phyloP scores from a whole-genome alignment of 2,329 filamentous ascomycete genomes.

The Dactylella cylindrospora region DNA sequence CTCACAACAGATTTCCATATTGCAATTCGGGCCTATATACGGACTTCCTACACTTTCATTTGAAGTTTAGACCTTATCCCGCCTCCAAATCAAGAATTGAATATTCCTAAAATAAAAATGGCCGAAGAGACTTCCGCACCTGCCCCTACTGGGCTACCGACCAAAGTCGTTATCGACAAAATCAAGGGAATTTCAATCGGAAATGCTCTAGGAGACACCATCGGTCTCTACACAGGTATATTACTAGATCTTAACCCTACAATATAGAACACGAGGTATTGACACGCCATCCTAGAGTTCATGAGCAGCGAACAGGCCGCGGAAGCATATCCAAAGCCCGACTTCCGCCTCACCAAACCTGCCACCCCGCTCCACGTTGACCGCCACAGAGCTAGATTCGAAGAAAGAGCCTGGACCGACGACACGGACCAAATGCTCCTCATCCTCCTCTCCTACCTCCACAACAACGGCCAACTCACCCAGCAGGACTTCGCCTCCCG shows the following conservation, averaged over 20 bases:
- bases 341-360: conserved; percentile 53
- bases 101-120: conserved; percentile 4
- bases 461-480: conserved; percentile 53
- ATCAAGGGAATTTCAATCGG: conserved; percentile 57
- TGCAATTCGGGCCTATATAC: too few species aligned
- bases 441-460: conserved; percentile 57
- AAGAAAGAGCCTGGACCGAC: conserved; percentile 58
- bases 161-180: conserved; percentile 50
- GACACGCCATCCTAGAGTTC: conserved; percentile 52
- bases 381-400: conserved; percentile 55
- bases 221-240: conserved; percentile 58
- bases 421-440: conserved; percentile 61
- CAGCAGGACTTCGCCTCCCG: conserved; percentile 55
- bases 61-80: too few species aligned
- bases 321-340: conserved; percentile 52
- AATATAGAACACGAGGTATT: not conserved
- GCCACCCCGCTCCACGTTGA: conserved; percentile 56
- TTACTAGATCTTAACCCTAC: not conserved
- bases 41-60: too few species aligned
- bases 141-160: conserved; percentile 50
- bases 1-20: too few species aligned
- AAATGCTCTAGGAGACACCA: conserved; percentile 59
- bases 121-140: conserved; percentile 11
- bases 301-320: conserved; percentile 52
- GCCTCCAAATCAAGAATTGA: too few species aligned